Evolutionary conservation across 2,329 filamentous ascomycete species (phyloP).

Genomic region (Neonectria sp.): DNA sequence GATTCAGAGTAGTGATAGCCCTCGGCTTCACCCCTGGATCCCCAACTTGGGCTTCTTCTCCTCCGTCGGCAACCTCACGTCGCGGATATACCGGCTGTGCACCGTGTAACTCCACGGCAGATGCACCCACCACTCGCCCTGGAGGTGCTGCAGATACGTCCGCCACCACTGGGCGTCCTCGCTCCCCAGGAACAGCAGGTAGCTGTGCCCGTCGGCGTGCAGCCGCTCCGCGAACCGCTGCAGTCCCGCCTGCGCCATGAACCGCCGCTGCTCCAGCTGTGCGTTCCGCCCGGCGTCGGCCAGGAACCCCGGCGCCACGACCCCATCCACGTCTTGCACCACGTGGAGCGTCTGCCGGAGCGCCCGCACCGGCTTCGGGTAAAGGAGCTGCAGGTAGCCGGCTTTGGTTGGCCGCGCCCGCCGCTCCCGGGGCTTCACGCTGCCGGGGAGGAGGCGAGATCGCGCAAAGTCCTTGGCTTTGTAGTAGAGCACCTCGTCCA

Average conservation of each 20-base stretch:
- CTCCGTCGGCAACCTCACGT: slow-evolving; percentile 17
- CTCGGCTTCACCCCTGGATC: slow-evolving; percentile 5
- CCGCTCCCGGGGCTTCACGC: slow-evolving; percentile 13
- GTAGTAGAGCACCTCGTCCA: slow-evolving; percentile 29
- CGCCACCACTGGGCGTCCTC: slow-evolving; percentile 29
- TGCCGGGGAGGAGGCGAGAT: slow-evolving; percentile 3
- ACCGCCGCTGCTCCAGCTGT: slow-evolving; percentile 18
- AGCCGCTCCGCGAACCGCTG: slow-evolving; percentile 18
- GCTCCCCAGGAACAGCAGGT: slow-evolving; percentile 25
- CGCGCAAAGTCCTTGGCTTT: slow-evolving; percentile 29
- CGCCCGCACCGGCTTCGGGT: slow-evolving; percentile 14
- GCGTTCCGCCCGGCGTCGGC: slow-evolving; percentile 14
- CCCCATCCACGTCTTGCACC: slow-evolving; percentile 17
- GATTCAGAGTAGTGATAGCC: slow-evolving; percentile 51
- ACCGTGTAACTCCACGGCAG: slow-evolving; percentile 24
- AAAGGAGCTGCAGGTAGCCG: slow-evolving; percentile 24
- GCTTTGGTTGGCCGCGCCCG: slow-evolving; percentile 5
- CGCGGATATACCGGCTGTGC: slow-evolving; percentile 16
- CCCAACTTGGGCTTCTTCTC: slow-evolving; percentile 11
- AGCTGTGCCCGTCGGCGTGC: slow-evolving; percentile 17
- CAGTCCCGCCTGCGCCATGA: slow-evolving; percentile 8
- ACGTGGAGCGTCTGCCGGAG: slow-evolving; percentile 26
- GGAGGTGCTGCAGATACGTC: slow-evolving; percentile 16
- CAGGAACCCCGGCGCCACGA: slow-evolving; percentile 19
- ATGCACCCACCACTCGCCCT: slow-evolving; percentile 28